These are phyloP conservation scores for Bonia amplexicaulis DNA, from an alignment of 176 grass and related monocot species.

Conservation along the genomic window DNA sequence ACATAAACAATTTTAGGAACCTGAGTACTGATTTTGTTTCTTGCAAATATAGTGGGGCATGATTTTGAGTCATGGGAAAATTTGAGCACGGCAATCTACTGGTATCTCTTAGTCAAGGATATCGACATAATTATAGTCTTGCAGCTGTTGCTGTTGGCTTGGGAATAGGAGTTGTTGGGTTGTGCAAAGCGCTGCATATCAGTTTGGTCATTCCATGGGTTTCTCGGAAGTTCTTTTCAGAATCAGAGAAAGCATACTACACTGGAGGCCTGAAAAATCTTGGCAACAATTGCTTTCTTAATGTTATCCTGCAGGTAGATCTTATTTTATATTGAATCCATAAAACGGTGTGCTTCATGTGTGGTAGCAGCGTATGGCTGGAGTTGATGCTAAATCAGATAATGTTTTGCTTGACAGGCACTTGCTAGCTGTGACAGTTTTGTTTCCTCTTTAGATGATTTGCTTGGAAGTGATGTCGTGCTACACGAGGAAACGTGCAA, in stretches of 20 bases:
- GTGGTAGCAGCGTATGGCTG: neutral
- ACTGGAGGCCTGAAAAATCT: slow-evolving; percentile 75
- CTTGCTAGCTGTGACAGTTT: slow-evolving; percentile 79
- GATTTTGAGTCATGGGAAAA: slow-evolving; percentile 32
- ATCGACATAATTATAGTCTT: slow-evolving; percentile 29
- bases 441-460: slow-evolving; percentile 52
- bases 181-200: slow-evolving; percentile 45
- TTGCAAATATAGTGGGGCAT: neutral
- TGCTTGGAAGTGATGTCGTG: slow-evolving; percentile 34
- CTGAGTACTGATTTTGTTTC: neutral
- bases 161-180: slow-evolving; percentile 57
- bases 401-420: slow-evolving; percentile 47
- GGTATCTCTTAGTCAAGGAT: neutral
- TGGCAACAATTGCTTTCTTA: slow-evolving; percentile 98
- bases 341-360: neutral
- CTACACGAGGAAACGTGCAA: slow-evolving; percentile 45
- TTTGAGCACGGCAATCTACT: slow-evolving; percentile 34
- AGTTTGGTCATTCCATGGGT: slow-evolving; percentile 29
- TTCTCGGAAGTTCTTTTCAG: slow-evolving; percentile 29
- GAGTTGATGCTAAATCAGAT: neutral
- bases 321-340: neutral
- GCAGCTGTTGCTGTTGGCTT: slow-evolving; percentile 47
- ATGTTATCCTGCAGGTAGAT: slow-evolving; percentile 87
- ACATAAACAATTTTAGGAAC: neutral
- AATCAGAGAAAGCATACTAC: slow-evolving; percentile 40